phyloP scores from a whole-genome alignment of 768 basidiomycete genomes.

The Lactarius hengduanensis region DNA sequence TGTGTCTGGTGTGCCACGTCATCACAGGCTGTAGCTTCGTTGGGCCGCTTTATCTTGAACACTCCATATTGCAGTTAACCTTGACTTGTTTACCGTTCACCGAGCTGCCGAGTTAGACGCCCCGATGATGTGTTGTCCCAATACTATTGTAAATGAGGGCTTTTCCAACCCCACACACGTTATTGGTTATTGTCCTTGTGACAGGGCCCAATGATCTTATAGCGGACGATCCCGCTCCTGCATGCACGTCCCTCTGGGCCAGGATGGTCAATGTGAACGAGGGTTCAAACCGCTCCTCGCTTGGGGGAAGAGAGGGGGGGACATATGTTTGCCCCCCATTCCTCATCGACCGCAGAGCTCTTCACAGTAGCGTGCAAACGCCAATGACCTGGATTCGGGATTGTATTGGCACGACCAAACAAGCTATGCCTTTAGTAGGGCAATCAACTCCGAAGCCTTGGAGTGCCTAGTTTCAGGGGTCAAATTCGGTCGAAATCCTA shows the following conservation, averaged over 20 bases:
- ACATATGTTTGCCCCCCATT: constrained; percentile 6
- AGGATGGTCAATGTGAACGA: constrained; percentile 1
- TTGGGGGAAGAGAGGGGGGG: not conserved
- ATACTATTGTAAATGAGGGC: not conserved
- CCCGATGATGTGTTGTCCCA: not conserved
- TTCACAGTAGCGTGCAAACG: constrained; percentile 1
- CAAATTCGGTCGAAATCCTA: constrained; percentile 3
- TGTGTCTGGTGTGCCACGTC: constrained; percentile 18
- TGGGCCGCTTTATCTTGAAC: not conserved
- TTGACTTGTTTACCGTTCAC: constrained; percentile 4
- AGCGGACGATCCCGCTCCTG: constrained; percentile 13
- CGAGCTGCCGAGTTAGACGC: not conserved
- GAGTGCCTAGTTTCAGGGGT: constrained; percentile 13
- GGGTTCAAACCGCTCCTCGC: constrained; percentile 9
- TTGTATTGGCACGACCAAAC: constrained; percentile 5
- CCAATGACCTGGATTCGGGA: constrained; percentile 19
- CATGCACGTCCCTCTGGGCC: constrained; percentile 1
- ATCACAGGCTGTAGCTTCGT: not conserved
- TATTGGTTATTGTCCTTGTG: constrained; percentile 12
- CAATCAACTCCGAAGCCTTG: constrained; percentile 15
- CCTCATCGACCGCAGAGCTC: constrained; percentile 1
- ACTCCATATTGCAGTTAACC: not conserved
- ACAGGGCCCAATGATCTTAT: constrained; percentile 11
- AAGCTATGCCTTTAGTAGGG: constrained; percentile 21
- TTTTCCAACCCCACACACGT: not conserved